Conservation (phyloP, 352 stramenopile species). For the Globisporangium ultimum region DNA sequence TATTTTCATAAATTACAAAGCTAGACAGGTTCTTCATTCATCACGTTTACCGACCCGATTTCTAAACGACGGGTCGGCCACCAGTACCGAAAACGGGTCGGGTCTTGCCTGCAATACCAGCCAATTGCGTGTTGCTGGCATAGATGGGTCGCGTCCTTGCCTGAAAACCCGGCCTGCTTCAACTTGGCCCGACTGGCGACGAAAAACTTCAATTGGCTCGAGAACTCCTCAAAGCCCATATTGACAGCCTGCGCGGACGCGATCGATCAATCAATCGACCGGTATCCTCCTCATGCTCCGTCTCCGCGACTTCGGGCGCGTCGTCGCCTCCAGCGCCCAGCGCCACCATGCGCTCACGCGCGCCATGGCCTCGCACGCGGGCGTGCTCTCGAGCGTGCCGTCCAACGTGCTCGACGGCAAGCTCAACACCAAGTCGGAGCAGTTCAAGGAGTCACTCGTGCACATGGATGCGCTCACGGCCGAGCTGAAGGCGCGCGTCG, state of each 20-base stretch:
- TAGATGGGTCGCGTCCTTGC: neutral
- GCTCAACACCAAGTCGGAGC: conserved; percentile 55
- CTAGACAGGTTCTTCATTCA: conserved; percentile 1
- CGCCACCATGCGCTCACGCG: conserved; percentile 10
- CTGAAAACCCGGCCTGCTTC: conserved; percentile 17
- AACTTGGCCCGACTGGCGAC: conserved; percentile 25
- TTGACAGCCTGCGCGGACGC: neutral
- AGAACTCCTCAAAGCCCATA: neutral
- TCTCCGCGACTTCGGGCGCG: conserved; percentile 13
- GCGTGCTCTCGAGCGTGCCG: conserved; percentile 22
- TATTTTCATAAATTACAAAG: neutral
- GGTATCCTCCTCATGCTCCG: neutral
- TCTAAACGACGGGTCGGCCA: neutral
- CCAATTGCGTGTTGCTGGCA: neutral
- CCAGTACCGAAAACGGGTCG: conserved; percentile 5
- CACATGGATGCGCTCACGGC: conserved; percentile 55
- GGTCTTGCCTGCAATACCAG: neutral
- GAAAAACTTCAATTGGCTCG: conserved; percentile 8
- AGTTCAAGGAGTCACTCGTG: conserved; percentile 54
- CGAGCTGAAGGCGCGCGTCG: conserved; percentile 41
- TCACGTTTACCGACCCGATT: conserved; percentile 4
- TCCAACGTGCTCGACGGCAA: conserved; percentile 63
- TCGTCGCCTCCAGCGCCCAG: conserved; percentile 4
- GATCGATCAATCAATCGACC: neutral
- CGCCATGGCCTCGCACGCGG: conserved; percentile 36